Evolutionary conservation across 139 green algal genomes (phyloP).

Genomic region (Zygnema cylindricum): DNA sequence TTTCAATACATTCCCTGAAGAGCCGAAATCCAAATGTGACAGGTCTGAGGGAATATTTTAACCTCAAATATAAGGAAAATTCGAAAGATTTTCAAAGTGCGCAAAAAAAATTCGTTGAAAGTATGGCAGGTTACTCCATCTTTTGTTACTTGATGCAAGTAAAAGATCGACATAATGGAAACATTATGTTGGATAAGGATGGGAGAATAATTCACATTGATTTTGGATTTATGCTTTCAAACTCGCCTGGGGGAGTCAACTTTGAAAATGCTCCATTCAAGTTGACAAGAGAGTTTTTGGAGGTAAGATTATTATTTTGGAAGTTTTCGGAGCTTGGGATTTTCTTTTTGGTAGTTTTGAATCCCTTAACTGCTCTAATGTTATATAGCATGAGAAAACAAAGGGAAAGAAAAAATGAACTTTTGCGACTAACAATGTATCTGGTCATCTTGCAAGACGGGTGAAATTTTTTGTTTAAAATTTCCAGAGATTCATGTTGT

Average conservation of each 20-base stretch:
- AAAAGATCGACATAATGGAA: slow-evolving; percentile 86
- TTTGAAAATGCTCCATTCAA: slow-evolving; percentile 91
- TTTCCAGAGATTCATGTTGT: too few species aligned
- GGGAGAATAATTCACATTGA: slow-evolving; percentile 98
- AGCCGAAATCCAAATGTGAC: slow-evolving; percentile 56
- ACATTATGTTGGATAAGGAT: slow-evolving; percentile 82
- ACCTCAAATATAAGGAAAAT: slow-evolving; percentile 65
- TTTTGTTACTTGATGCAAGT: slow-evolving; percentile 85
- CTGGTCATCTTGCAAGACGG: too few species aligned
- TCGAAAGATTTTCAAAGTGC: neutral
- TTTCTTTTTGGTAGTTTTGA: too few species aligned
- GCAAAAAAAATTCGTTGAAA: slow-evolving; percentile 90
- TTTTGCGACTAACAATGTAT: too few species aligned
- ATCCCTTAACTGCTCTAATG: too few species aligned
- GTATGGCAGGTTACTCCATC: slow-evolving; percentile 85
- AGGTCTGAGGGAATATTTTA: slow-evolving; percentile 84
- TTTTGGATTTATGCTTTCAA: slow-evolving; percentile 98
- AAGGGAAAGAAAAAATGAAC: too few species aligned
- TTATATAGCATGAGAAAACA: too few species aligned
- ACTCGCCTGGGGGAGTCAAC: slow-evolving; percentile 79
- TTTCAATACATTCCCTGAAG: slow-evolving; percentile 95
- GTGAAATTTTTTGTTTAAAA: too few species aligned
- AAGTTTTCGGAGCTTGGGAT: too few species aligned
- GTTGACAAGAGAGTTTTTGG: slow-evolving; percentile 93
- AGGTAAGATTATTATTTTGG: too few species aligned